phyloP scores from a whole-genome alignment of 2,329 filamentous ascomycete species.

The Fusarium ambrosium region DNA sequence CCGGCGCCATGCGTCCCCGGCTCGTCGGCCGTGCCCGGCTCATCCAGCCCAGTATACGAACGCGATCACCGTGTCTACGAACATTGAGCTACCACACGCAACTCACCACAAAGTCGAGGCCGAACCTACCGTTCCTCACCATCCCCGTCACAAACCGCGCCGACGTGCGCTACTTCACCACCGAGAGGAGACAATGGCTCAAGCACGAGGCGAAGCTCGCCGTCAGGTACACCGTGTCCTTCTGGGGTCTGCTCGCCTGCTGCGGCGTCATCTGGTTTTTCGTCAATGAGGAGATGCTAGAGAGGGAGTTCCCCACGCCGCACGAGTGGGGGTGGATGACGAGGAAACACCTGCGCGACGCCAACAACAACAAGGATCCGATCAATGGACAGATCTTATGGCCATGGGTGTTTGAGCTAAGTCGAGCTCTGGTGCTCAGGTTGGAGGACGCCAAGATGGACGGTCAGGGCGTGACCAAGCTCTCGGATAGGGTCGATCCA shows the following conservation, averaged over 20 bases:
- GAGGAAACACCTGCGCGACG: conserved; percentile 75
- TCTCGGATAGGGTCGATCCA: conserved; percentile 72
- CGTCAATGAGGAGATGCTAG: conserved; percentile 79
- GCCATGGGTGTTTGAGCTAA: conserved; percentile 73
- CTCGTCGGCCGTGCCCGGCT: conserved; percentile 48
- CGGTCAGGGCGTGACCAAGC: conserved; percentile 73
- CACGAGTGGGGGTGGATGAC: conserved; percentile 83
- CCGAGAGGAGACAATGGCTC: conserved; percentile 78
- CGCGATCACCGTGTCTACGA: conserved; percentile 41
- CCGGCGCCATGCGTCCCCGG: conserved; percentile 55
- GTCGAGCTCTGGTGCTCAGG: conserved; percentile 71
- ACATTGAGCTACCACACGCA: conserved; percentile 48
- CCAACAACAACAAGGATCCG: conserved; percentile 70
- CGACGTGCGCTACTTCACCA: conserved; percentile 81
- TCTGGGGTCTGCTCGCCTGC: conserved; percentile 75
- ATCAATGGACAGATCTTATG: conserved; percentile 72
- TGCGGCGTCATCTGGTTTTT: conserved; percentile 73
- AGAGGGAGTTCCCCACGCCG: conserved; percentile 84
- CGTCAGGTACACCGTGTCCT: conserved; percentile 74
- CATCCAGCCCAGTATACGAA: conserved; percentile 28
- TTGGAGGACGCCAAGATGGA: conserved; percentile 79
- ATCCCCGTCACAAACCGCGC: conserved; percentile 64
- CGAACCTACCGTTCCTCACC: conserved; percentile 63
- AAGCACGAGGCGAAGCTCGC: conserved; percentile 78
- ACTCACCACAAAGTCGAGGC: conserved; percentile 50